A percentile compares a stretch with the other conserved stretches of the same genome.
Evolutionary conservation across 225 moss, liverwort and hornwort species (phyloP).

Genomic region (Pleurozium schreberi): DNA sequence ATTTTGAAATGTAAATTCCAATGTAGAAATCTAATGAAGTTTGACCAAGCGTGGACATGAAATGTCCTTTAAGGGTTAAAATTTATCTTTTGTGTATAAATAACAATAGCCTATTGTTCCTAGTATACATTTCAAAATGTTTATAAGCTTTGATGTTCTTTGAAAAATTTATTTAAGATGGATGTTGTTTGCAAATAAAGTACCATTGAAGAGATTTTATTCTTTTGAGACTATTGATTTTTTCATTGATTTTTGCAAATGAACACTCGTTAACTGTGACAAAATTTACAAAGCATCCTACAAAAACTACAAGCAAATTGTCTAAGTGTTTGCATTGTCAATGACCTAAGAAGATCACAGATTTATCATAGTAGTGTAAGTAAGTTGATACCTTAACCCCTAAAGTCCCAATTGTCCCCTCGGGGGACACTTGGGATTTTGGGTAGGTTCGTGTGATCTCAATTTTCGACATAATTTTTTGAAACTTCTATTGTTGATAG

Average conservation of each 20-base stretch:
- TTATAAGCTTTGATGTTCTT: neutral
- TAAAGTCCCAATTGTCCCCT: too few relatives aligned
- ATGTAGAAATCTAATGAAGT: too few relatives aligned
- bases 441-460: too few relatives aligned
- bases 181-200: neutral
- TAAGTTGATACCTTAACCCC: neutral
- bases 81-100: too few relatives aligned
- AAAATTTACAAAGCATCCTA: neutral
- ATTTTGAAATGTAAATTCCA: too few relatives aligned
- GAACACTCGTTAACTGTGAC: neutral
- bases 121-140: neutral
- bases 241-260: neutral
- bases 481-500: too few relatives aligned
- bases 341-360: too few relatives aligned
- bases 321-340: neutral
- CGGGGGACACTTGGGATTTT: too few relatives aligned
- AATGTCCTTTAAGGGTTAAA: too few relatives aligned
- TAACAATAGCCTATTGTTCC: neutral
- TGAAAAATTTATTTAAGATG: too few relatives aligned
- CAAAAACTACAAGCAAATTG: neutral
- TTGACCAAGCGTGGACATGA: too few relatives aligned
- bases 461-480: too few relatives aligned
- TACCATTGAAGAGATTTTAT: neutral
- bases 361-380: fast-evolving
- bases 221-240: neutral